Evolutionary conservation across 495 filamentous ascomycete species (phyloP), one percentile per base, ranked within the genome.

Genomic region (Saxophila tyrrhenica): DNA sequence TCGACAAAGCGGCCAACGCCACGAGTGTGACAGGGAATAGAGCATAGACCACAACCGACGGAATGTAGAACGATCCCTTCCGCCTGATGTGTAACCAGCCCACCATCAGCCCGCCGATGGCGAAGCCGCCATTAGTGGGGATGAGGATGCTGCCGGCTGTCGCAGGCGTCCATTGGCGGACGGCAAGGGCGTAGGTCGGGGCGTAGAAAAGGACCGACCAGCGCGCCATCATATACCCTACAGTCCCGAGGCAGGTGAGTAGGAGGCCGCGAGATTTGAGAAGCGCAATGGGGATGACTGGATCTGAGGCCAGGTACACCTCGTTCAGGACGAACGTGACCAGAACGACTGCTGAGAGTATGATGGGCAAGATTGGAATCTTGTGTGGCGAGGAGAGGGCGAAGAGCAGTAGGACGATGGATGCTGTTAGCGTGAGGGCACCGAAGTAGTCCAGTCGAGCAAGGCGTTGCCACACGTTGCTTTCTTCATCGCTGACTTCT

Each of bases 181-280:
- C 80, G 2, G 84, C 81, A 51, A 89, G 78, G 5, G 83, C 79
- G 59, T 86, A 88, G 25, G 84, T 78, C 0, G 86, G 86, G 0
- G 80, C 74, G 70, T 84, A 89, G 67, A 87, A 89, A 7, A 91
- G 70, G n/a, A 89, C 75, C 3, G 73, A 70, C 85, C 84, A 89
- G 39, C 86, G 81, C 3, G 83, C 74, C 66, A 84, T 79, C 85
- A 89, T 89, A 61, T 85, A 76, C 24, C 78, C 76, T 0, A 85
- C 72, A 39, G 85, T 84, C 0, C 80, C 73, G 16, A 88, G 48
- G 60, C 84, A 89, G 10, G 81, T 83, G 11, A 87, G 63, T 1
- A 88, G 66, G 1, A 82, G 79, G 25, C 78, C 80, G 16, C 82
- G 77, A 46, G 79, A 80, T 35, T 70, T 69, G 38, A 89, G 72